Evolutionary conservation across 2,329 filamentous ascomycete genomes (phyloP).

Genomic region (Chalaropsis thielavioides): DNA sequence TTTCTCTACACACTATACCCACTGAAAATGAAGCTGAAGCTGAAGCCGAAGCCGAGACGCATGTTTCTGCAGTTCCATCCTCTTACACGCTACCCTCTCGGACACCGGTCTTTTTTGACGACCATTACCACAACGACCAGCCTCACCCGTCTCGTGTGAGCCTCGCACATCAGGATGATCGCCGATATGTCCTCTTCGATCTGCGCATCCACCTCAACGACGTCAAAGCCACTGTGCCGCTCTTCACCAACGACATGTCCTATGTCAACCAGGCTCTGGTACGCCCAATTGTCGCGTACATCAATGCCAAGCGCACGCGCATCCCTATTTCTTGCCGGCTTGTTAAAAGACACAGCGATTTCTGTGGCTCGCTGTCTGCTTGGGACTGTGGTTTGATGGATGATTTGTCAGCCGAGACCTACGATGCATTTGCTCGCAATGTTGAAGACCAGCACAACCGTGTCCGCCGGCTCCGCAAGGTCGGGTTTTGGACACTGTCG

Average conservation of each 20-base stretch:
- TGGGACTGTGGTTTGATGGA: conserved; percentile 92
- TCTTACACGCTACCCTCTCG: conserved; percentile 15
- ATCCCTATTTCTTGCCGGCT: conserved; percentile 92
- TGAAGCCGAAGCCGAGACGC: conserved; percentile 8
- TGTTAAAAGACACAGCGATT: conserved; percentile 76
- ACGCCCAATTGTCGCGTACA: conserved; percentile 92
- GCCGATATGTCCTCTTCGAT: conserved; percentile 81
- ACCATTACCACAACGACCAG: conserved; percentile 17
- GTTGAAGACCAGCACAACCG: conserved; percentile 80
- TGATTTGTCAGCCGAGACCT: conserved; percentile 83
- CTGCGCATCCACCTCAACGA: conserved; percentile 91
- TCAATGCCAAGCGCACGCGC: conserved; percentile 87
- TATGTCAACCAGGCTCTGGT: conserved; percentile 95
- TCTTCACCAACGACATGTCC: conserved; percentile 82
- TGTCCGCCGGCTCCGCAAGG: conserved; percentile 79
- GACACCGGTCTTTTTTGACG: conserved; percentile 12
- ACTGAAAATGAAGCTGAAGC: not conserved
- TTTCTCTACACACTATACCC: conserved; percentile 11
- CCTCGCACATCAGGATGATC: conserved; percentile 37
- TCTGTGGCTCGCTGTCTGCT: conserved; percentile 88
- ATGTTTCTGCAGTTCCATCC: conserved; percentile 13
- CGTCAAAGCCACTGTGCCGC: conserved; percentile 77
- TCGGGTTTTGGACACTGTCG: conserved; percentile 90
- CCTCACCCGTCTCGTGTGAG: not conserved
- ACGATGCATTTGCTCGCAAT: conserved; percentile 83